Percentiles rank a stretch among this genome's conserved stretches.
These are phyloP conservation scores for Coemansia sp. DNA, from an alignment of 192 early-diverging fungal genomes.

Conservation along the genomic window DNA sequence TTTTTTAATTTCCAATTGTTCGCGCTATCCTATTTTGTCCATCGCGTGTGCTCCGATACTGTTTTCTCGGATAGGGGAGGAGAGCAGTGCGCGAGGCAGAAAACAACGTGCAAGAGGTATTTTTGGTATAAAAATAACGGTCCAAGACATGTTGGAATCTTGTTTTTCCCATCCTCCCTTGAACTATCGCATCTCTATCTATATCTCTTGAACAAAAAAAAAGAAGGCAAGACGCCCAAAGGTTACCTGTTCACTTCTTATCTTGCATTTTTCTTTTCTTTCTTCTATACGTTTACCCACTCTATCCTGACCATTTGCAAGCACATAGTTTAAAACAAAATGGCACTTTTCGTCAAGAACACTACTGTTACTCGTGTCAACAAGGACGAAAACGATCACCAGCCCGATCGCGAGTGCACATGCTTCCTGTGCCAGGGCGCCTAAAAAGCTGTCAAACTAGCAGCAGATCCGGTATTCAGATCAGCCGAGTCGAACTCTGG, in stretches of 20 bases:
- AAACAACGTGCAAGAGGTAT: neutral
- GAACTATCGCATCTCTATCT: neutral
- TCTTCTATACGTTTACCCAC: neutral
- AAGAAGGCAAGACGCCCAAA: neutral
- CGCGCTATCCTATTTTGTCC: neutral
- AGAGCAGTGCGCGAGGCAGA: neutral
- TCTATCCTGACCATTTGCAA: too few relatives aligned
- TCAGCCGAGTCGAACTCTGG: too few relatives aligned
- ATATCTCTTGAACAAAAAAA: neutral
- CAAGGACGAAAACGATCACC: slow-evolving; percentile 7
- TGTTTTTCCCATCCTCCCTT: neutral
- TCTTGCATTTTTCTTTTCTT: neutral
- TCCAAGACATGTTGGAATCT: neutral
- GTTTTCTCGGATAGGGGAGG: neutral
- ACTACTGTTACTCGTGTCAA: too few relatives aligned
- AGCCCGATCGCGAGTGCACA: slow-evolving; percentile 18
- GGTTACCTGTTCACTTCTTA: neutral
- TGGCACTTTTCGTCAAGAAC: neutral
- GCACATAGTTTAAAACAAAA: neutral
- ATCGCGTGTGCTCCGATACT: neutral
- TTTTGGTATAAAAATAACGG: slow-evolving; percentile 3
- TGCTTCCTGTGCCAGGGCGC: slow-evolving; percentile 15
- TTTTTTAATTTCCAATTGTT: too few relatives aligned
- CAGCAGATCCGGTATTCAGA: too few relatives aligned
- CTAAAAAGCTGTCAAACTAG: too few relatives aligned